Evolutionary conservation across 345 rosid species (phyloP), one percentile per base, ranked within the genome.

Genomic region (Dimocarpus longan): DNA sequence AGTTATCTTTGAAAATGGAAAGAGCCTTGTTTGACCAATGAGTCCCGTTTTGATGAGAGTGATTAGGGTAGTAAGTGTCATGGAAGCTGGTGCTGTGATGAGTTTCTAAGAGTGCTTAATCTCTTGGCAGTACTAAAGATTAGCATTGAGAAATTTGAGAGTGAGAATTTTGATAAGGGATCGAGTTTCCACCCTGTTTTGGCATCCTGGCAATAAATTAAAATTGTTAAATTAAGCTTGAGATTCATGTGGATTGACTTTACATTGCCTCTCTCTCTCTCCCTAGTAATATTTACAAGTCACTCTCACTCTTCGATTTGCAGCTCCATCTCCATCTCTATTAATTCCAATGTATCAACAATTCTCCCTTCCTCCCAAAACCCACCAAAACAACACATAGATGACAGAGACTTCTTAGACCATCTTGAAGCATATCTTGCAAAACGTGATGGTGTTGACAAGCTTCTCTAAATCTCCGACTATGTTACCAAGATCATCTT

Each of bases 381-480:
- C 43, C 71, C 74, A 16, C 66, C 85, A 5, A 70, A 62, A 48
- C 7, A 42, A 0, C 57, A 11, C 57, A 52, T 15, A 52, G 19
- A 52, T 19, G 78, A 83, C 39, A 81, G 89, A 76, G 93, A 89
- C 78, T 89, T 93, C 70, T 76, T 90, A 57, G 89, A 82, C 70
- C 97, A 88, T 74, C 90, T 95, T 50, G 98, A 93, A 81, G 86
- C 80, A 69, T 95, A 93, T 81, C 91, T 93, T 8, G 82, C 93
- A 2, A 90, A 85, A 68, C 88, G 97, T 48, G 97, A 93, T 59
- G 98, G 98, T 37, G 94, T 93, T 4, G 95, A 93, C 88, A 95
- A 95, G 80, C 93, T 92, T 80, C 87, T 93, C 42, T 92, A 95
- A 82, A 93, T 95, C 86, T 90, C 96, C 28, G 89, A 96, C 48